Percentiles rank a stretch among this genome's conserved stretches.
phyloP scores from a whole-genome alignment of 31 red algal species.

The Asparagopsis taxiformis region DNA sequence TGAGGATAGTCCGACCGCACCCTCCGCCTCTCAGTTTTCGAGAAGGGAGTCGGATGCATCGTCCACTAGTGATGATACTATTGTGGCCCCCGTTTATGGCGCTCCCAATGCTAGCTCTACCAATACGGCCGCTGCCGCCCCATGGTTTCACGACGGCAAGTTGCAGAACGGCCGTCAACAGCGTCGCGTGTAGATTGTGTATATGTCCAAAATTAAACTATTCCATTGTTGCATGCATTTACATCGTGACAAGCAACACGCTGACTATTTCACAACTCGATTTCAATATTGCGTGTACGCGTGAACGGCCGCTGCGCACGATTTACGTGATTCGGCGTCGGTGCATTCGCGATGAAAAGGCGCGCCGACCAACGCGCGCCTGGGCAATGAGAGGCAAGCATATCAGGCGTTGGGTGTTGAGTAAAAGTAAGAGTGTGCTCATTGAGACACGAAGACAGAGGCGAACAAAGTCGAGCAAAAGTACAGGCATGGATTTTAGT shows the following conservation, averaged over 20 bases:
- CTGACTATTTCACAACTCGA: no score
- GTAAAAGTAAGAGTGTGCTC: constrained; percentile 34
- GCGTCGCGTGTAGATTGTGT: neutral
- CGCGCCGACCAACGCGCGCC: neutral
- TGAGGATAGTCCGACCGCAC: constrained; percentile 19
- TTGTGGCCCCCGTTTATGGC: constrained; percentile 55
- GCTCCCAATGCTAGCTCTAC: constrained; percentile 12
- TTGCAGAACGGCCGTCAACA: neutral
- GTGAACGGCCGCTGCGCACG: no score
- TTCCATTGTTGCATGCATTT: no score
- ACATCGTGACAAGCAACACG: no score
- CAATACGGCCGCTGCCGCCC: constrained; percentile 37
- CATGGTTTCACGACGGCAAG: constrained; percentile 37
- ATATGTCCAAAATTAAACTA: neutral
- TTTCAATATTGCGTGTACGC: no score
- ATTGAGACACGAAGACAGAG: neutral
- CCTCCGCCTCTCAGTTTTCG: constrained; percentile 66
- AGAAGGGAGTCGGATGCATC: constrained; percentile 52
- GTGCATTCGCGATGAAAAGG: no score
- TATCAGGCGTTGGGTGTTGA: constrained; percentile 57
- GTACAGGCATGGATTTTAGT: constrained; percentile 2
- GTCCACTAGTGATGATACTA: constrained; percentile 61
- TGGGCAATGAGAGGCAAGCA: constrained; percentile 51
- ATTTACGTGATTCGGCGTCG: no score
- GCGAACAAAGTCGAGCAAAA: neutral